Evolutionary conservation across 495 filamentous ascomycete species (phyloP).

Genomic region (Evansstolkia leycettana): DNA sequence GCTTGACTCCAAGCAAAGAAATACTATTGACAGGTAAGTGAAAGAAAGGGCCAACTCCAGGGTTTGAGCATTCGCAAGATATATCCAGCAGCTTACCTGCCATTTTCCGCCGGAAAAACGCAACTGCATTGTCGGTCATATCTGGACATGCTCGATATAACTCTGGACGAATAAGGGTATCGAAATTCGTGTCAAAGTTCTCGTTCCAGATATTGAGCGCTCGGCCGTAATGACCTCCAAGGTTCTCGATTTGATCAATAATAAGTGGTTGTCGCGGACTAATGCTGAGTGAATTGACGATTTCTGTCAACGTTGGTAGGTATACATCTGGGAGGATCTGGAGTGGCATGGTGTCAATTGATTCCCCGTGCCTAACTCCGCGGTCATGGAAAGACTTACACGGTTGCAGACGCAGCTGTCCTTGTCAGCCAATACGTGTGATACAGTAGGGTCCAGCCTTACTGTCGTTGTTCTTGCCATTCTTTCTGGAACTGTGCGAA

Average conservation of each 20-base stretch:
- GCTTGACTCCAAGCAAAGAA: constrained; percentile 25
- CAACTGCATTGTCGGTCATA: neutral
- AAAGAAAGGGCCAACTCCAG: too few species aligned
- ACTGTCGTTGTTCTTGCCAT: constrained; percentile 6
- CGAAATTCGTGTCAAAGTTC: constrained; percentile 1
- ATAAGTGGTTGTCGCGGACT: constrained; percentile 52
- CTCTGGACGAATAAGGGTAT: neutral
- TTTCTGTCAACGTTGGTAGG: too few species aligned
- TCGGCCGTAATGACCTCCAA: constrained; percentile 12
- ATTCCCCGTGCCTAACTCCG: too few species aligned
- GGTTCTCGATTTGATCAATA: constrained; percentile 45
- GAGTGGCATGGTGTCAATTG: too few species aligned
- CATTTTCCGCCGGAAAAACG: constrained; percentile 1
- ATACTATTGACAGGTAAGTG: neutral
- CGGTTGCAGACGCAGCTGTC: too few species aligned
- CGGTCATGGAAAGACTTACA: too few species aligned
- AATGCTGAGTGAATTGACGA: too few species aligned
- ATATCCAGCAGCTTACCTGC: too few species aligned
- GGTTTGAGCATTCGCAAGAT: too few species aligned
- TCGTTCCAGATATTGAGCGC: constrained; percentile 2
- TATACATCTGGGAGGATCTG: too few species aligned
- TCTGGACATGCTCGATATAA: neutral
- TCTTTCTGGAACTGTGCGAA: constrained; percentile 45
- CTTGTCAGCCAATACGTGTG: too few species aligned
- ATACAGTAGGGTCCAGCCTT: too few species aligned